phyloP scores from a whole-genome alignment of 495 filamentous ascomycete genomes.

The Penicillium angulare region DNA sequence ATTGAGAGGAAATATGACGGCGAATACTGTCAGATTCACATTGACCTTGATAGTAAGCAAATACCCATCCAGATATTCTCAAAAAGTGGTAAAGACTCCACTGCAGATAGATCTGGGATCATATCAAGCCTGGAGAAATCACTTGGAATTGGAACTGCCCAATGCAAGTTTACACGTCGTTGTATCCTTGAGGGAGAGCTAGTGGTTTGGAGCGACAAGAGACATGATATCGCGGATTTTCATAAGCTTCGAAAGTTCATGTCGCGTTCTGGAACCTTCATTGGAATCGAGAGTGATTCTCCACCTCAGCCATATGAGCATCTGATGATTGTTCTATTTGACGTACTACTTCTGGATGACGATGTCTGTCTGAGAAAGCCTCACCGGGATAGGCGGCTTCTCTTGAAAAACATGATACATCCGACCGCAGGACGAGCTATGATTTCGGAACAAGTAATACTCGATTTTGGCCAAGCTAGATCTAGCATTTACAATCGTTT shows the following conservation, averaged over 20 bases:
- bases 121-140: slow-evolving; percentile 52
- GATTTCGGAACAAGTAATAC: slow-evolving; percentile 56
- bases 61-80: slow-evolving; percentile 77
- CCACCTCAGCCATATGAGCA: slow-evolving; percentile 68
- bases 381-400: slow-evolving; percentile 58
- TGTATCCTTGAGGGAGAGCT: slow-evolving; percentile 85
- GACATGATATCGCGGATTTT: slow-evolving; percentile 62
- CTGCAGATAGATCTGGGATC: slow-evolving; percentile 60
- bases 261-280: slow-evolving; percentile 65
- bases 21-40: slow-evolving; percentile 85
- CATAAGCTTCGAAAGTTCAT: slow-evolving; percentile 81
- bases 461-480: slow-evolving; percentile 63
- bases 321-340: slow-evolving; percentile 82
- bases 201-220: slow-evolving; percentile 68
- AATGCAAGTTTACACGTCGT: slow-evolving; percentile 55
- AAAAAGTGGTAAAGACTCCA: slow-evolving; percentile 89
- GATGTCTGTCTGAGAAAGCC: slow-evolving; percentile 58
- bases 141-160: slow-evolving; percentile 52
- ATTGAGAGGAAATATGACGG: slow-evolving; percentile 85
- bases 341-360: slow-evolving; percentile 71
- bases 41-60: slow-evolving; percentile 59
- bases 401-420: slow-evolving; percentile 57
- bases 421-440: slow-evolving; percentile 57
- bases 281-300: slow-evolving; percentile 69
- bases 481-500: slow-evolving; percentile 44